Percentiles rank a stretch among this genome's conserved stretches.
phyloP scores from a whole-genome alignment of 495 filamentous ascomycete genomes.

The Arthonia radiata region DNA sequence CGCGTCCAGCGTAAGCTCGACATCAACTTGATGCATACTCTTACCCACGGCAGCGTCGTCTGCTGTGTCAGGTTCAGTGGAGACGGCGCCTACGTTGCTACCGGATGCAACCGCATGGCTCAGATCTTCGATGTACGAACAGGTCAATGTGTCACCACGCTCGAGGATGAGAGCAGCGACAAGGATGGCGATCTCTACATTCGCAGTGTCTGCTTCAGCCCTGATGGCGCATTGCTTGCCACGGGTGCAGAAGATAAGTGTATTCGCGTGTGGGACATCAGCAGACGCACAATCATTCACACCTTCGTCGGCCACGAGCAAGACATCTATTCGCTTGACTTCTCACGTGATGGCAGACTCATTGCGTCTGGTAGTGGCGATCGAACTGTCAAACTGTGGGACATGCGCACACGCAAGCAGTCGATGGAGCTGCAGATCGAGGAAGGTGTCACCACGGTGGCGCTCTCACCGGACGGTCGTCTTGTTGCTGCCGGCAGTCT shows the following conservation, averaged over 20 bases:
- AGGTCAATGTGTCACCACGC: constrained; percentile 50
- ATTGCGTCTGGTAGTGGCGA: constrained; percentile 80
- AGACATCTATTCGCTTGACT: constrained; percentile 84
- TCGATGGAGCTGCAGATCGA: constrained; percentile 61
- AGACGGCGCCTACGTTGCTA: constrained; percentile 72
- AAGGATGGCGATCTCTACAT: constrained; percentile 73
- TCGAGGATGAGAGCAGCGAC: constrained; percentile 67
- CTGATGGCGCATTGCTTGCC: constrained; percentile 68
- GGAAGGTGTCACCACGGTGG: constrained; percentile 76
- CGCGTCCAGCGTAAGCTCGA: constrained; percentile 60
- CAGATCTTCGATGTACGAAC: constrained; percentile 72
- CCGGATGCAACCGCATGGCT: constrained; percentile 69
- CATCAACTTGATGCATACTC: constrained; percentile 67
- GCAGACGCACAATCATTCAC: constrained; percentile 44
- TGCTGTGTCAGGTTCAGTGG: constrained; percentile 79
- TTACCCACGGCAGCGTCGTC: constrained; percentile 69
- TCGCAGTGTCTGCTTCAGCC: constrained; percentile 78
- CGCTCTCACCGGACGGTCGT: constrained; percentile 70
- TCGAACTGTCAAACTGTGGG: constrained; percentile 72
- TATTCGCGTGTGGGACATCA: constrained; percentile 81
- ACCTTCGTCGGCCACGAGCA: constrained; percentile 75
- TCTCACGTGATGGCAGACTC: constrained; percentile 61
- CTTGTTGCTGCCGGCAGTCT: constrained; percentile 71
- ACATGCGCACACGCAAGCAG: constrained; percentile 50
- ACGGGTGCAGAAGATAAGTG: constrained; percentile 82